Evolutionary conservation across 345 rosid species (phyloP), one percentile per base, ranked within the genome.

Genomic region (Iberis pinnata): DNA sequence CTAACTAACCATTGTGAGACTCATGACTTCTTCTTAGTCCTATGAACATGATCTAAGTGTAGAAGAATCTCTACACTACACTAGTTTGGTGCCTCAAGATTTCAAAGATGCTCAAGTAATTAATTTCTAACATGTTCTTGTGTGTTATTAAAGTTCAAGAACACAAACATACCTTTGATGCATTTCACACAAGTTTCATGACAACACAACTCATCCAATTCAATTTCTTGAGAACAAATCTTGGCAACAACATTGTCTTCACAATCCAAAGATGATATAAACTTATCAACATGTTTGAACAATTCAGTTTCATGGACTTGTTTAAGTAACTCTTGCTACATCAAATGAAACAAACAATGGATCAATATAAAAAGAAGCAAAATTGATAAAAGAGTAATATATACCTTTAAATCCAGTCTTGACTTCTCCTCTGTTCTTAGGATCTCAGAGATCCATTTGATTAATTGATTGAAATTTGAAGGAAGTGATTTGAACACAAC

Each of bases 361-460:
- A 37, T 7, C 13, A 17, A 7, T 8, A 19, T 1, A 9, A 0
- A 49, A 43, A 41, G 15, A 22, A 20, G 4, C 7, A 18, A 10
- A 19, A 24, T 7, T 5, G n/a, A n/a, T n/a, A 52, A 1, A 37
- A 16, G 38, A 12, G 8, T 52, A n/a, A n/a, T n/a, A n/a, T n/a
- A 44, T 26, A 88, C 96, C 93, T 92, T 92, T 25, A 78, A 46
- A 24, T 75, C 49, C 25, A 84, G 86, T 67, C 89, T 74, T 70
- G 72, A 75, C 50, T 65, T 88, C 78, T 85, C 95, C 61, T 73
- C 89, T 61, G 63, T 67, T 50, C 84, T 79, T 58, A 93, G 76
- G 60, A 76, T 76, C 75, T 88, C 95, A 69, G 83, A 88, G 64
- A 88, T 65, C 98, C 96, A 81, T 68, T 65, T 82, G 55, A 88